A percentile compares a stretch with the other conserved stretches of the same genome.
phyloP scores from a whole-genome alignment of 1,284 basidiomycete species.

The Cutaneotrichosporon dermatis region DNA sequence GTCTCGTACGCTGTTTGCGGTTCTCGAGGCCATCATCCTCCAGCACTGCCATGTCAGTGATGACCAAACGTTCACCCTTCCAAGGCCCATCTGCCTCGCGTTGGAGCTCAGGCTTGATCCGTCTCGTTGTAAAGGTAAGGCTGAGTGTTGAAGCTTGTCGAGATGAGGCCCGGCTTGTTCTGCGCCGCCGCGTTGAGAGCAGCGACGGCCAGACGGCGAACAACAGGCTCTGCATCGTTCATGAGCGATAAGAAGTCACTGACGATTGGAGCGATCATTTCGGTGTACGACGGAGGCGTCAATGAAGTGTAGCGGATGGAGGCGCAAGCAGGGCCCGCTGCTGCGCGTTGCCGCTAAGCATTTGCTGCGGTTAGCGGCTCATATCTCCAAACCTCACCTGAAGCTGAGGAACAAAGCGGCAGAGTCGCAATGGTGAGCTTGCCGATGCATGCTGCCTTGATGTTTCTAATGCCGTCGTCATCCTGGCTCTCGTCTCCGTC shows the following conservation, averaged over 20 bases:
- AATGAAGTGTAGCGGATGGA: constrained; percentile 91
- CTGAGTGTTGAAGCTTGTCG: constrained; percentile 68
- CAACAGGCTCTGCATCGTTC: constrained; percentile 76
- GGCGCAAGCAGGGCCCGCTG: constrained; percentile 79
- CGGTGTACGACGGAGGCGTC: constrained; percentile 76
- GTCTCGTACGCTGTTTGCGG: constrained; percentile 94
- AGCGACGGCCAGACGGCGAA: constrained; percentile 78
- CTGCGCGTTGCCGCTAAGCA: constrained; percentile 51
- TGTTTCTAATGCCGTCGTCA: constrained; percentile 87
- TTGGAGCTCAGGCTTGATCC: constrained; percentile 73
- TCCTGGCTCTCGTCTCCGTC: constrained; percentile 54
- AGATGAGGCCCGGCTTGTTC: constrained; percentile 85
- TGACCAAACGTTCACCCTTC: constrained; percentile 57
- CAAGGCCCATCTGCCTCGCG: constrained; percentile 98
- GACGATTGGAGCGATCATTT: constrained; percentile 75
- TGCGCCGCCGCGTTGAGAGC: constrained; percentile 90
- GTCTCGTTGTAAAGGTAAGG: constrained; percentile 85
- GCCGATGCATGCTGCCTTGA: constrained; percentile 93
- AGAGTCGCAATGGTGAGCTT: constrained; percentile 87
- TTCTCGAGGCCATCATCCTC: constrained; percentile 49
- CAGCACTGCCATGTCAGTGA: constrained; percentile 24
- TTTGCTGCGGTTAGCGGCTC: constrained; percentile 11
- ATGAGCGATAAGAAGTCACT: constrained; percentile 87
- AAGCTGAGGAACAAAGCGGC: constrained; percentile 85
- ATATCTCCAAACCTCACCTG: constrained; percentile 56